phyloP scores from a whole-genome alignment of 257 asterid genomes.

The Ocimum tenuiflorum region DNA sequence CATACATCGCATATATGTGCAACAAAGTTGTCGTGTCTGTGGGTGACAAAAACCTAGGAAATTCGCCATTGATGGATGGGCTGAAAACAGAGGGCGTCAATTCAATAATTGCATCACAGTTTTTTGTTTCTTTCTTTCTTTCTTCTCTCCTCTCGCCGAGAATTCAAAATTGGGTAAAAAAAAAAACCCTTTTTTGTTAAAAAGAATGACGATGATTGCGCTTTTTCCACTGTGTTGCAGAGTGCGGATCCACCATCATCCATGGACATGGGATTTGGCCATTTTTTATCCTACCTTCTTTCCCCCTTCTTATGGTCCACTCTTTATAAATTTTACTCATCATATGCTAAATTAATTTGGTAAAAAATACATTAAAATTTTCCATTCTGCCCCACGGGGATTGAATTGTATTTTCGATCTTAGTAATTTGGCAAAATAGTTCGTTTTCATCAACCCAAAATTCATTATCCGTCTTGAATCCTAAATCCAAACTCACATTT shows the following conservation, averaged over 20 bases:
- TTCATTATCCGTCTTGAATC: too few relatives aligned
- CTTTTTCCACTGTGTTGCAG: conserved; percentile 33
- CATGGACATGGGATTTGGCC: too few relatives aligned
- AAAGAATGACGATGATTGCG: conserved; percentile 24
- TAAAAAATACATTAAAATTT: too few relatives aligned
- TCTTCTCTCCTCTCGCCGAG: background rate
- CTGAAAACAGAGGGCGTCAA: conserved; percentile 17
- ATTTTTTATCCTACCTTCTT: too few relatives aligned
- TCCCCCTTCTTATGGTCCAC: conserved; percentile 4
- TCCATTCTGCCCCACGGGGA: too few relatives aligned
- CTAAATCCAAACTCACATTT: too few relatives aligned
- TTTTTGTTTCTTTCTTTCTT: too few relatives aligned
- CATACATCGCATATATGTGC: conserved; percentile 4
- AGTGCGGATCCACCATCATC: conserved; percentile 31
- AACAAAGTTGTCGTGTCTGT: background rate
- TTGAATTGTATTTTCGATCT: too few relatives aligned
- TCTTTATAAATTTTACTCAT: background rate
- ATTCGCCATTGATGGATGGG: conserved; percentile 37
- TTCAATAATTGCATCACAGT: conserved; percentile 24
- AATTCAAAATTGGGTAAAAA: background rate
- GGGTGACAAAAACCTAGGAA: conserved; percentile 22
- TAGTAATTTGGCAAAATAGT: too few relatives aligned
- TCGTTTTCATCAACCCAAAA: too few relatives aligned
- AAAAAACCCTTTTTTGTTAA: too few relatives aligned
- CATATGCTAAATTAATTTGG: background rate